Conservation (phyloP, 225 moss, liverwort and hornwort species). For the Sphagnum contortum region DNA sequence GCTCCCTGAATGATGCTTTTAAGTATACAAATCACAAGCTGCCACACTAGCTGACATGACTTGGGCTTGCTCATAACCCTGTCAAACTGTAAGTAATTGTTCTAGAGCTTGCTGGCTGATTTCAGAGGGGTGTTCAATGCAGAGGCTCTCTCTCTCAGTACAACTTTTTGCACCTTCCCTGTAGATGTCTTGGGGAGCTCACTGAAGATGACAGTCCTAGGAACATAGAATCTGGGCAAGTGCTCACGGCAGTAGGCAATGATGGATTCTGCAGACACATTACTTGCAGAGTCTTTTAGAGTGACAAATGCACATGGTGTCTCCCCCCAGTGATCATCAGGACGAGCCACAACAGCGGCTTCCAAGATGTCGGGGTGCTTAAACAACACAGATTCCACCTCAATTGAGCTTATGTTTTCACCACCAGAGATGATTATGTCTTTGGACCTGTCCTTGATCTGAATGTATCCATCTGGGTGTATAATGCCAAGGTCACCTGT, state of each 20-base stretch:
- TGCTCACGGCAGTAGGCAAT: conserved; percentile 20
- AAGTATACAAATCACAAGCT: too few species aligned
- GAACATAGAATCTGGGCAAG: conserved; percentile 23
- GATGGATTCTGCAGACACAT: conserved; percentile 9
- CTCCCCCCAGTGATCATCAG: conserved; percentile 47
- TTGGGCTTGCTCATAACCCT: too few species aligned
- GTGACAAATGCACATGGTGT: conserved; percentile 30
- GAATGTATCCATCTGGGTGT: conserved; percentile 70
- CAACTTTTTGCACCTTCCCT: conserved; percentile 34
- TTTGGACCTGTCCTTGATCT: conserved; percentile 70
- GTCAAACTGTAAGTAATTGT: too few species aligned
- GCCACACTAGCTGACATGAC: too few species aligned
- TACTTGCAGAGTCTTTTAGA: conserved; percentile 5
- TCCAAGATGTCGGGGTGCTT: conserved; percentile 57
- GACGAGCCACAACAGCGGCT: conserved; percentile 69
- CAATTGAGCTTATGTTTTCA: conserved; percentile 84
- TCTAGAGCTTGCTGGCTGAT: too few species aligned
- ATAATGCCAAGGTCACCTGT: conserved; percentile 75
- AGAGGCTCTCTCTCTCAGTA: conserved; percentile 16
- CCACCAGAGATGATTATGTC: conserved; percentile 82
- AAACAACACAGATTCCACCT: conserved; percentile 59
- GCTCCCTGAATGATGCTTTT: too few species aligned
- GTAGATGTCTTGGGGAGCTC: conserved; percentile 29
- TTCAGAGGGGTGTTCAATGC: background rate
- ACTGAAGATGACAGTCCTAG: conserved; percentile 20